phyloP scores from a whole-genome alignment of 208 protist species.

The Leishmania arabica region DNA sequence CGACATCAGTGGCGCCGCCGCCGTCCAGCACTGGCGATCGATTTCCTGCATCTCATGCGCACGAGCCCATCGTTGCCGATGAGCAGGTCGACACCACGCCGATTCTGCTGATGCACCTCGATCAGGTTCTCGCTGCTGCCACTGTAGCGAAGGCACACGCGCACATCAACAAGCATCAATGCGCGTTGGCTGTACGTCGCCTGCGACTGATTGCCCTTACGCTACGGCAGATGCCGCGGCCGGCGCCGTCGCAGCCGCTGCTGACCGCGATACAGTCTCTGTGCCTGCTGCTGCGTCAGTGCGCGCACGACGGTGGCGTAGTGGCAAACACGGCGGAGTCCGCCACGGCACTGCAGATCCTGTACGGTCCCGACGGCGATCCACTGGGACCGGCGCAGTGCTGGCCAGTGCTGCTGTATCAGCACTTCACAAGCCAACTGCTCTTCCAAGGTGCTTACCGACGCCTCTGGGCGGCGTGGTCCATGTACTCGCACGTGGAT shows the following conservation, averaged over 20 bases:
- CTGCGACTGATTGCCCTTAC: constrained; percentile 21
- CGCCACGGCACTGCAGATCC: background rate
- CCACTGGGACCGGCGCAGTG: constrained; percentile 14
- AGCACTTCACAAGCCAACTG: constrained; percentile 48
- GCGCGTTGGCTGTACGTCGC: constrained; percentile 20
- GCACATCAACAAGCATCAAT: constrained; percentile 31
- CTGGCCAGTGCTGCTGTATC: constrained; percentile 42
- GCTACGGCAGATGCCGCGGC: constrained; percentile 22
- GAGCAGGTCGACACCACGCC: constrained; percentile 20
- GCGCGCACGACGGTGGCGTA: constrained; percentile 11
- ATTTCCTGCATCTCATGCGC: background rate
- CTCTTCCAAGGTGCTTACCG: constrained; percentile 48
- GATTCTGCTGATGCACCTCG: constrained; percentile 8
- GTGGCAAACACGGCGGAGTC: background rate
- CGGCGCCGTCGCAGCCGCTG: constrained; percentile 27
- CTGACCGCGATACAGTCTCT: constrained; percentile 25
- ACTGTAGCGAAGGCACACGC: background rate
- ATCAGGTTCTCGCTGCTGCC: constrained; percentile 4
- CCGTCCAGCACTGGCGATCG: too few relatives aligned
- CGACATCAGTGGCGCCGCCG: background rate
- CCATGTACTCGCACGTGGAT: constrained; percentile 47
- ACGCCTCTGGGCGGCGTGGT: constrained; percentile 57
- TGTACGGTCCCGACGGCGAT: constrained; percentile 20
- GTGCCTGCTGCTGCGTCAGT: constrained; percentile 25
- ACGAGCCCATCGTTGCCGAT: constrained; percentile 7